Base-by-base conservation (phyloP, 345 rosid genomes). In the Acer saccharum region DNA sequence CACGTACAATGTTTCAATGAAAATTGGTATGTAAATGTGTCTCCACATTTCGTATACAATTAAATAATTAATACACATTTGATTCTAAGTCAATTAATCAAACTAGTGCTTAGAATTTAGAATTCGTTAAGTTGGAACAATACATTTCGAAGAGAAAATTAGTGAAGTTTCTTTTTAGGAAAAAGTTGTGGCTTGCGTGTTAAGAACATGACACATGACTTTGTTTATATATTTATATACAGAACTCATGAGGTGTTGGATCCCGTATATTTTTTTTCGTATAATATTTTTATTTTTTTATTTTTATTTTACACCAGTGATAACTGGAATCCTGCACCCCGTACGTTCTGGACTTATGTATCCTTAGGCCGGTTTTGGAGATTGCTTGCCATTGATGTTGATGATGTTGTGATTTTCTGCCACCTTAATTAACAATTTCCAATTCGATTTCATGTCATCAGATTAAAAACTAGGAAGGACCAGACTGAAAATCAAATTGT, bases 121-220 rank as follows among this genome's bases (percentile, higher is more conserved):
- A 10, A 61, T 21, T n/a, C 23, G 17, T n/a, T 23, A 32, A 52
- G 21, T 52, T 8, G 43, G 16, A 20, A 46, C 63, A 73, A 35
- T 35, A 7, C 0, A 32, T 52, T 66, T 67, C 71, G 4, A 39
- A 46, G 3, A 13, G 8, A 20, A 44, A 11, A 35, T 5, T 35
- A 35, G 6, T 71, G 10, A 14, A 23, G 4, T 41, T 50, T 66
- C 65, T 39, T 62, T 58, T 35, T 44, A 62, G n/a, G 43, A 25
- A 65, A 68, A 35, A 68, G 18, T 55, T 71, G 14, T 32, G 25
- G 67, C 23, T 73, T 41, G 41, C 76, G 41, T 61, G 44, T 57
- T 14, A 43, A 63, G 20, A 65, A 65, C 39, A 58, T 10, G 57
- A 21, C 52, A 21, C 39, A 18, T 74, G 27, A 25, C 17, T 43